A percentile compares a stretch with the other conserved stretches of the same genome.
Evolutionary conservation across 257 asterid genomes (phyloP).

Genomic region (Coffea canephora): DNA sequence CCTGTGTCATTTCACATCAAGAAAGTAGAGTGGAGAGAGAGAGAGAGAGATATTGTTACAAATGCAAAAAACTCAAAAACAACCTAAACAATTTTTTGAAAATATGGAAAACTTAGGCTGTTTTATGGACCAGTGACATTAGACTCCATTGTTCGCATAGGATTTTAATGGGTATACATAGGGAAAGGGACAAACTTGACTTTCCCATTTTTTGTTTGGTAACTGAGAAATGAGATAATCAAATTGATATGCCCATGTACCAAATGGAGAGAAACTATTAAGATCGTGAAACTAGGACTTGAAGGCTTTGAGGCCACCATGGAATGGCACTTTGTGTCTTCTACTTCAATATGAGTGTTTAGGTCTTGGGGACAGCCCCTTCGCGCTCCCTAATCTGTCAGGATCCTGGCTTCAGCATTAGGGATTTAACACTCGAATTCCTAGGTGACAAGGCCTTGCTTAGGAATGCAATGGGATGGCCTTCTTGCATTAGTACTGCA

Average conservation of each 20-base stretch:
- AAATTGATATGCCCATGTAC: not conserved
- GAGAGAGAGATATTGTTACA: conserved; percentile 1
- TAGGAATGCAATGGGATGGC: too few species aligned
- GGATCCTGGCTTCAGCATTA: not conserved
- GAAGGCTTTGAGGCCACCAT: not conserved
- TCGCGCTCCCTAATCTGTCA: not conserved
- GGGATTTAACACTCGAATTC: too few species aligned
- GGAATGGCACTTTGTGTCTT: not conserved
- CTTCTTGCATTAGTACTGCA: too few species aligned
- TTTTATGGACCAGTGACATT: not conserved
- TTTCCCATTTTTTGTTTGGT: not conserved
- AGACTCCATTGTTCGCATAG: not conserved
- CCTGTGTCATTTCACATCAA: conserved; percentile 46
- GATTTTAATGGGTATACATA: not conserved
- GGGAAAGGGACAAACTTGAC: not conserved
- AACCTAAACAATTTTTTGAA: not conserved
- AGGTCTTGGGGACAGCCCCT: too few species aligned
- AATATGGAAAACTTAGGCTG: not conserved
- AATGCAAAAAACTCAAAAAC: not conserved
- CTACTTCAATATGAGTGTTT: not conserved
- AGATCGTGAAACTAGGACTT: not conserved
- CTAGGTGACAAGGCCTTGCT: too few species aligned
- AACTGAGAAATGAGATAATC: not conserved
- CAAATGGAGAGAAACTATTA: not conserved
- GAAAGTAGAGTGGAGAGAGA: not conserved